phyloP scores from a whole-genome alignment of 2,329 filamentous ascomycete species.

The Amesomyces nigricolor region DNA sequence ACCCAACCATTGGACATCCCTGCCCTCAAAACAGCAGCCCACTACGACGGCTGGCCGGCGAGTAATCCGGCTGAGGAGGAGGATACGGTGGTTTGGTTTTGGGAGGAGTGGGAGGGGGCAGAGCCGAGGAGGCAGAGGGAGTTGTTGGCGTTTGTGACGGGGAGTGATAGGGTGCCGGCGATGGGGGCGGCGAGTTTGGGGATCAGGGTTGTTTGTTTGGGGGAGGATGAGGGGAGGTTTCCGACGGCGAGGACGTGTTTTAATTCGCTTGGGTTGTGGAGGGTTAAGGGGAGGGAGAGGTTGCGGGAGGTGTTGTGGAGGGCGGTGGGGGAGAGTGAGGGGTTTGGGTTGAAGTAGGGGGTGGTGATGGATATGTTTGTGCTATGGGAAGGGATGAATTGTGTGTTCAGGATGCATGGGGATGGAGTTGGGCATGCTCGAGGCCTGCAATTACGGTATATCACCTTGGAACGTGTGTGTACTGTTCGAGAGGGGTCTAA shows the following conservation, averaged over 20 bases:
- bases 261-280: conserved; percentile 55
- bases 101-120: conserved; percentile 69
- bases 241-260: conserved; percentile 89
- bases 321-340: conserved; percentile 84
- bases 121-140: conserved; percentile 65
- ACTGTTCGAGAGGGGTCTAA: too few species aligned
- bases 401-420: not conserved
- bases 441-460: too few species aligned
- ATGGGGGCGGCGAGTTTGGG: conserved; percentile 75
- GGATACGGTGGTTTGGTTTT: conserved; percentile 77
- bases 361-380: not conserved
- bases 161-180: conserved; percentile 83
- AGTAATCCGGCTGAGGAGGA: conserved; percentile 52
- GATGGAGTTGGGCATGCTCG: too few species aligned
- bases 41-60: conserved; percentile 69
- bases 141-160: conserved; percentile 80
- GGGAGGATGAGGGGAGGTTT: conserved; percentile 67
- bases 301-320: conserved; percentile 56
- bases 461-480: too few species aligned
- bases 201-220: conserved; percentile 70
- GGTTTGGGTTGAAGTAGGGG: conserved; percentile 74
- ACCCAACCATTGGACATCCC: conserved; percentile 76
- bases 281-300: conserved; percentile 1
- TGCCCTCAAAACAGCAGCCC: conserved; percentile 68
- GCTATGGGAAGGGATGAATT: not conserved